Conservation (phyloP, 768 basidiomycete genomes). For the Floccularia luteovirens region DNA sequence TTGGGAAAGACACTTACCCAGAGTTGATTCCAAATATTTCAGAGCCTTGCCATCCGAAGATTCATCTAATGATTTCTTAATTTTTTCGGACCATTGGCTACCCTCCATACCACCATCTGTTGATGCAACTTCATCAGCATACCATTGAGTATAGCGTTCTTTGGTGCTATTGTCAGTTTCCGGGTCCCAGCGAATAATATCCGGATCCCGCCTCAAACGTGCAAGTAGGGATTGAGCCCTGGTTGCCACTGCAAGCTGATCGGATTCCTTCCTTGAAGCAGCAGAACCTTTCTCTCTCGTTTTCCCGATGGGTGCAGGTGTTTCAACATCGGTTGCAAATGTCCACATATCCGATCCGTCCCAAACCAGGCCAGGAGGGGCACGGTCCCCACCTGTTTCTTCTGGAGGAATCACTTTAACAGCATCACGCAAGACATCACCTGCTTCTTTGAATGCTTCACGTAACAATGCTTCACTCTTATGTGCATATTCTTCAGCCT, state of each 20-base stretch:
- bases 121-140: constrained; percentile 38
- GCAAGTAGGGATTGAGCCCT: constrained; percentile 73
- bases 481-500: constrained; percentile 80
- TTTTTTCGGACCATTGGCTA: constrained; percentile 46
- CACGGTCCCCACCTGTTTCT: constrained; percentile 20
- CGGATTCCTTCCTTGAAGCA: constrained; percentile 24
- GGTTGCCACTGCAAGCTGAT: constrained; percentile 53
- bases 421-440: constrained; percentile 78
- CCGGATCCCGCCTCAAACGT: constrained; percentile 67
- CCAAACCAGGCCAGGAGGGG: constrained; percentile 49
- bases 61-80: constrained; percentile 41
- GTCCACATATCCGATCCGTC: constrained; percentile 88
- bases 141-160: constrained; percentile 53
- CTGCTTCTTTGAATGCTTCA: constrained; percentile 72
- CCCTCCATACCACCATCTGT: constrained; percentile 52
- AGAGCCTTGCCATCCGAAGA: constrained; percentile 44
- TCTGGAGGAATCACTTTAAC: constrained; percentile 91
- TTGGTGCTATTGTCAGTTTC: constrained; percentile 48
- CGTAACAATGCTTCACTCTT: constrained; percentile 60
- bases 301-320: constrained; percentile 37
- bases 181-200: constrained; percentile 72
- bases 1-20: constrained; percentile 40
- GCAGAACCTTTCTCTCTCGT: constrained; percentile 10
- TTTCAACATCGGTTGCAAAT: no score
- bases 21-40: constrained; percentile 38